Evolutionary conservation across 495 filamentous ascomycete species (phyloP), one percentile per base, ranked within the genome.

Genomic region (Penicillium simplicissimum): DNA sequence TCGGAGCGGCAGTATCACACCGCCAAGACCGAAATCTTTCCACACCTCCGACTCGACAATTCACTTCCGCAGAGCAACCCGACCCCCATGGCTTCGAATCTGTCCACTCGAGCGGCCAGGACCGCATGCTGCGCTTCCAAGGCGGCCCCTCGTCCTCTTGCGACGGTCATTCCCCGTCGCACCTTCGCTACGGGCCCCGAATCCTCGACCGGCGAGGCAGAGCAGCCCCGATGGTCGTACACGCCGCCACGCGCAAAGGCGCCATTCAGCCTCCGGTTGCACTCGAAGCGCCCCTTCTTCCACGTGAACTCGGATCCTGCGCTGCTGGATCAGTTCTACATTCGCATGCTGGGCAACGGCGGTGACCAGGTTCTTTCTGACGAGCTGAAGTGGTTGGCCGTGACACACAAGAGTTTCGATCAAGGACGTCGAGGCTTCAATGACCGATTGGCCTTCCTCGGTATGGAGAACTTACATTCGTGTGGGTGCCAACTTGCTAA

Each of bases 361-460:
- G 90, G 91, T 64, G 83, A 88, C 58, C 80, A 83, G 63, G 67
- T 93, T 72, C 81, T 98, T 62, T 87, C 87, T 36, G 92, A 97
- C 3, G 93, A 98, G 76, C 80, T 94, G 65, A 97, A 97, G 76
- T 99, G 94, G 95, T 82, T 97, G 65, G 93, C 94, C 11, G 85
- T 99, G 59, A 99, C 95, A 40, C 95, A 99, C 75, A 97, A 97
- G 86, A 96, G 92, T 75, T 98, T 97, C 73, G 95, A 98, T 76
- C 92, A 97, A 67, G 95, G 92, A 52, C 82, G 92, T 69, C 87
- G 93, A 79, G 93, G 93, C 11, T 97, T 90, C 79, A 99, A 98
- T 74, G 93, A 97, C 61, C 86, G 93, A 59, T 81, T 99, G 73
- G 89, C 90, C n/a, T 93, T 90, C 63, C 79, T 96, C 38, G 95